Percentiles rank a stretch among this genome's conserved stretches.
Conservation (phyloP, 2,329 filamentous ascomycete species). For the Fusarium pseudocircinatum region DNA sequence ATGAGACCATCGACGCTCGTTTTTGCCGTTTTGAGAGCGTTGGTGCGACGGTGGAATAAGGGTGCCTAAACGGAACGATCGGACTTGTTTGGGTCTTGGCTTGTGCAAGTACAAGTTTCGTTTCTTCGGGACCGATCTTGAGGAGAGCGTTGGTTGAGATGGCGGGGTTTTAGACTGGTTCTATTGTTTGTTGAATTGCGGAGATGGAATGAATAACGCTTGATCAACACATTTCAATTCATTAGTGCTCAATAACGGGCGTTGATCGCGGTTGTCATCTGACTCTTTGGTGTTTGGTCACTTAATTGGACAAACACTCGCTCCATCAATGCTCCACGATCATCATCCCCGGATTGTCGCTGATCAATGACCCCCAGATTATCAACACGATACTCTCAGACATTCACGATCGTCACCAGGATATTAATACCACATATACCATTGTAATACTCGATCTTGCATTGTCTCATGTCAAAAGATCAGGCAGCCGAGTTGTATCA, state of each 20-base stretch:
- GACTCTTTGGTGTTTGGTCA: not conserved
- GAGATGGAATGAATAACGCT: not conserved
- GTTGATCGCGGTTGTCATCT: not conserved
- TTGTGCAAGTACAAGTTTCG: not conserved
- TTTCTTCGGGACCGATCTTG: not conserved
- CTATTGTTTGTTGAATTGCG: not conserved
- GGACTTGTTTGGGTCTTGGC: not conserved
- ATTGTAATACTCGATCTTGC: not conserved
- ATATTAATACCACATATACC: not conserved
- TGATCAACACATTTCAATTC: not conserved
- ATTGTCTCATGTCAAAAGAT: not conserved
- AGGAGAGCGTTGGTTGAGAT: not conserved
- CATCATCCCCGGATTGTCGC: not conserved
- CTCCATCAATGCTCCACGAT: not conserved
- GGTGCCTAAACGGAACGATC: conserved; percentile 5
- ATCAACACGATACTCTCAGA: not conserved
- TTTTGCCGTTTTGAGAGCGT: not conserved
- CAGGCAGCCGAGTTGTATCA: not conserved
- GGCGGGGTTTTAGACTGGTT: not conserved
- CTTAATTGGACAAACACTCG: not conserved
- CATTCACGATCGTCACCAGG: not conserved
- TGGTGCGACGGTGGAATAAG: conserved; percentile 1
- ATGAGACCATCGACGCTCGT: conserved; percentile 1
- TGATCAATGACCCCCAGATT: not conserved
- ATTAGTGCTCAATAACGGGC: not conserved